Base-by-base conservation (phyloP, 192 early-diverging fungal genomes). In the Lobosporangium transversale region DNA sequence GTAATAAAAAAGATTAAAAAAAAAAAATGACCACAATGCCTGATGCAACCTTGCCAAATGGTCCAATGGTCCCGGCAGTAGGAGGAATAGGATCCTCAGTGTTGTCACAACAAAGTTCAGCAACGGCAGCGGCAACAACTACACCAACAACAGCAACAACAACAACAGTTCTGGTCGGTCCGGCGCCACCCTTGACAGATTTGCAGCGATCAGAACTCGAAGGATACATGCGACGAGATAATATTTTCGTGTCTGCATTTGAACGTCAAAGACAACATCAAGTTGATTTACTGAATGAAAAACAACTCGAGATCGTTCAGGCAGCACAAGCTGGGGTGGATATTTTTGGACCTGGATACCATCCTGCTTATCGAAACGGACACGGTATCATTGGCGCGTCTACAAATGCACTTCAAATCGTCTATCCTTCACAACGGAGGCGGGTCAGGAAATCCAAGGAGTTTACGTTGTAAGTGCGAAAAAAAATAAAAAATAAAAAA, bases 281-380 rank as follows among this genome's bases (percentile, higher is more conserved):
- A 49, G 45, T 68, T 12, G 66, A 61, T 21, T 24, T 88, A 15
- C 62, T 79, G 17, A 69, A 70, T 23, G 83, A 79, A 23, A 88
- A 88, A 53, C 68, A 79, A 9, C 68, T 52, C 11, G 84, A 84
- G 44, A 54, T 70, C 49, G 62, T 60, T 9, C 49, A 73, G 11
- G 55, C 62, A 47, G 62, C 62, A 5, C 79, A 83, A 37, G 55
- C 60, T 2, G 71, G 80, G 27, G 53, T 63, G 18, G 50, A 66
- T 7, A 33, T 74, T 7, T 88, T 86, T 81, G 89, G 90, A 7
- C 66, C 79, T 36, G 91, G 91, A 14, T 92, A 92, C 68, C 33
- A 71, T 53, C 62, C 70, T 20, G 86, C 85, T 1, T 82, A 73
- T 48, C 86, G 84, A 21, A 92, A 91, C 58, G 86, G 88, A 9